Conservation (phyloP, 495 filamentous ascomycete species). For the Xylona heveae region DNA sequence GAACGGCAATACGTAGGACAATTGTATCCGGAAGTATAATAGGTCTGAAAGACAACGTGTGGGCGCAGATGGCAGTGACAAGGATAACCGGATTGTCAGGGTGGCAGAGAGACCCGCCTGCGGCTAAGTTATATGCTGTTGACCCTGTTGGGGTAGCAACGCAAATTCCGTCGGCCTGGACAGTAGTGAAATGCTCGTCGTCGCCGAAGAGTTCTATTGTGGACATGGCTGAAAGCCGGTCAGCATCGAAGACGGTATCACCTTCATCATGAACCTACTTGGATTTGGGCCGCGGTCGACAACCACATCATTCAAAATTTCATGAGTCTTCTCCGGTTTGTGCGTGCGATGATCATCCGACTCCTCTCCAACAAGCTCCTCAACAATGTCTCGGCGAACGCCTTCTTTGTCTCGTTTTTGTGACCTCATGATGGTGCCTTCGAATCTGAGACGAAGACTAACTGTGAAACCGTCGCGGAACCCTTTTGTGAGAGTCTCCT, state of each 20-base stretch:
- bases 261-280: conserved; percentile 27
- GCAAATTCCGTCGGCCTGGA: conserved; percentile 75
- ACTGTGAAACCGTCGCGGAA: conserved; percentile 74
- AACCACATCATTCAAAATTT: conserved; percentile 85
- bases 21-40: conserved; percentile 93
- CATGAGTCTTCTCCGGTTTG: conserved; percentile 53
- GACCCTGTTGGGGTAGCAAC: conserved; percentile 83
- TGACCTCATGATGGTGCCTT: conserved; percentile 84
- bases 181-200: conserved; percentile 78
- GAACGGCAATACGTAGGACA: conserved; percentile 75
- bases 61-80: conserved; percentile 85
- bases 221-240: conserved; percentile 44
- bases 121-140: conserved; percentile 93
- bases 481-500: conserved; percentile 43
- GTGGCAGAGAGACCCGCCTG: conserved; percentile 85
- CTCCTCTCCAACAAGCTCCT: conserved; percentile 73
- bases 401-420: conserved; percentile 21
- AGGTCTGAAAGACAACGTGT: conserved; percentile 87
- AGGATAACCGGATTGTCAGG: conserved; percentile 96
- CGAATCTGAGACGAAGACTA: conserved; percentile 73
- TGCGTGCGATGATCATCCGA: conserved; percentile 63
- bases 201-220: conserved; percentile 83
- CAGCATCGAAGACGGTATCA: conserved; percentile 2
- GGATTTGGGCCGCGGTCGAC: conserved; percentile 82
- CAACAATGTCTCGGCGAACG: conserved; percentile 55